Percentiles rank a stretch among this genome's conserved stretches.
Evolutionary conservation across 352 stramenopile genomes (phyloP).

Genomic region (Thalassiosira mediterranea): DNA sequence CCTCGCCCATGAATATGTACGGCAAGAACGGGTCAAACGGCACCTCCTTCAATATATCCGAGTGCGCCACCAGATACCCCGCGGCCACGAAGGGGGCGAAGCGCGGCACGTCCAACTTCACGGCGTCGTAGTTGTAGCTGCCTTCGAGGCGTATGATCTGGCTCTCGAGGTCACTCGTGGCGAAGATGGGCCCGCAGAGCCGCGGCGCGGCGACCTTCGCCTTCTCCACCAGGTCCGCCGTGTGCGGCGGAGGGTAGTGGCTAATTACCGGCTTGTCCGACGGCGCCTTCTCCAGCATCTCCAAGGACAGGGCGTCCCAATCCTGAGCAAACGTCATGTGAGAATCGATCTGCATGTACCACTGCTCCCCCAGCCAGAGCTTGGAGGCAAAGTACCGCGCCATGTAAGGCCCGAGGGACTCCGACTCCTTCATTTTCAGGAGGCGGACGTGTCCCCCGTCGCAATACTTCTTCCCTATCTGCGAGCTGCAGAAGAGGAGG

Average conservation of each 20-base stretch:
- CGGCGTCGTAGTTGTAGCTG: slow-evolving; percentile 42
- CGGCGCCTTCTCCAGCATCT: slow-evolving; percentile 56
- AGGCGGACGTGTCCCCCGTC: slow-evolving; percentile 78
- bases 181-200: slow-evolving; percentile 56
- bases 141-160: slow-evolving; percentile 80
- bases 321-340: slow-evolving; percentile 75
- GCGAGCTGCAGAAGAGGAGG: slow-evolving; percentile 78
- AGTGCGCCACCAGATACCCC: slow-evolving; percentile 82
- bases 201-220: slow-evolving; percentile 31
- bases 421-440: slow-evolving; percentile 86
- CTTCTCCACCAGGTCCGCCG: slow-evolving; percentile 59
- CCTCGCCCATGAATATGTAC: slow-evolving; percentile 87
- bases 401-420: slow-evolving; percentile 85
- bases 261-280: slow-evolving; percentile 64
- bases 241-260: slow-evolving; percentile 66
- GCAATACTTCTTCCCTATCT: slow-evolving; percentile 67
- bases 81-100: slow-evolving; percentile 82
- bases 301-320: slow-evolving; percentile 71
- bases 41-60: slow-evolving; percentile 76
- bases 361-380: slow-evolving; percentile 79
- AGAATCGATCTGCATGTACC: slow-evolving; percentile 87
- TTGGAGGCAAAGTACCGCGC: slow-evolving; percentile 83
- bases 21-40: slow-evolving; percentile 85
- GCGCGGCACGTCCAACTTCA: slow-evolving; percentile 40
- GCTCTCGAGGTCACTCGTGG: slow-evolving; percentile 53